These are phyloP conservation scores for Clonostachys byssicola DNA, from an alignment of 2,329 filamentous ascomycete genomes.

Conservation along the genomic window DNA sequence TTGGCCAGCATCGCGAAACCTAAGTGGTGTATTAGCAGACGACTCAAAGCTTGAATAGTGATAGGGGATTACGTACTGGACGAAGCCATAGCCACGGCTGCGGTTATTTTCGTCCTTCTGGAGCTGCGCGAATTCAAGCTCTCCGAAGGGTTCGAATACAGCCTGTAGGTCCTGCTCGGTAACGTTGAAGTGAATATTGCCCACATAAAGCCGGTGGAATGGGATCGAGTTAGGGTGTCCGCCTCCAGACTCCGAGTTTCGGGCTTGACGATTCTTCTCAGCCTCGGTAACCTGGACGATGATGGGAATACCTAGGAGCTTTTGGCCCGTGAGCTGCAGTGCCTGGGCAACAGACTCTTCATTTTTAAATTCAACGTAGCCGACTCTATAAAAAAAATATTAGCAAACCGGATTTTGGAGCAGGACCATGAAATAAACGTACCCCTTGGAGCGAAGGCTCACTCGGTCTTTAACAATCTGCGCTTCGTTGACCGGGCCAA, in stretches of 20 bases:
- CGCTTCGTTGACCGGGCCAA: constrained; percentile 91
- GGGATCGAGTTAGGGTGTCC: constrained; percentile 78
- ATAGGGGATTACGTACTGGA: constrained; percentile 68
- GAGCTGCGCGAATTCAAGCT: constrained; percentile 94
- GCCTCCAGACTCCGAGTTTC: constrained; percentile 68
- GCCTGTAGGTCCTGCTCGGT: constrained; percentile 93
- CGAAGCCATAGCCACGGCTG: constrained; percentile 95
- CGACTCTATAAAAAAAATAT: constrained; percentile 63
- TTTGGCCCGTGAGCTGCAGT: constrained; percentile 97
- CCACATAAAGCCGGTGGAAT: constrained; percentile 97
- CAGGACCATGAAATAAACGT: constrained; percentile 25
- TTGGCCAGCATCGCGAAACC: constrained; percentile 84
- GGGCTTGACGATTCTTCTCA: constrained; percentile 97
- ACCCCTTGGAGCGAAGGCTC: constrained; percentile 97
- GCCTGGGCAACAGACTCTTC: constrained; percentile 92
- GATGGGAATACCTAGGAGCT: constrained; percentile 96
- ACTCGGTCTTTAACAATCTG: constrained; percentile 98
- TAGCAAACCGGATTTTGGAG: constrained; percentile 20
- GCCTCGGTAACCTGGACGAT: constrained; percentile 98
- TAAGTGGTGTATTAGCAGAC: constrained; percentile 23
- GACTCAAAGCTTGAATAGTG: too few relatives aligned
- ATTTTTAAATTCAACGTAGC: constrained; percentile 97
- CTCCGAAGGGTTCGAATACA: constrained; percentile 96
- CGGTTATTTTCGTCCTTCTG: constrained; percentile 92
- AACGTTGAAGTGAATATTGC: constrained; percentile 99